Percentiles rank a stretch among this genome's conserved stretches.
phyloP scores from a whole-genome alignment of 352 stramenopile species.

The Ochromonadaceae sp. region DNA sequence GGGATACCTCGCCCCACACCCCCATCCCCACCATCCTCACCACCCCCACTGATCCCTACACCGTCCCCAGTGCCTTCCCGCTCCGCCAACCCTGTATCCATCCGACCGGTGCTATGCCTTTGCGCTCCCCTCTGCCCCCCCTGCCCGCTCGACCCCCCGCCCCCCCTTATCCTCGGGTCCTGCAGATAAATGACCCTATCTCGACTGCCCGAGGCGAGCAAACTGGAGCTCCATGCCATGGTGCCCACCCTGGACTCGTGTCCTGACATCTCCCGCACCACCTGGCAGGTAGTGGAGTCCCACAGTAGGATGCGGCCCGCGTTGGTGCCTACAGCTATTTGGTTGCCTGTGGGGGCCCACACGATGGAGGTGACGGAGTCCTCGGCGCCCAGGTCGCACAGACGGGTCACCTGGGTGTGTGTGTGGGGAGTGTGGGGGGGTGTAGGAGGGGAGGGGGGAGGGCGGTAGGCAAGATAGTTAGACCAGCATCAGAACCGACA shows the following conservation, averaged over 20 bases:
- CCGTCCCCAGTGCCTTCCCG: too few species aligned
- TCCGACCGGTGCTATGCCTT: too few species aligned
- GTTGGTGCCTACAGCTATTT: slow-evolving; percentile 58
- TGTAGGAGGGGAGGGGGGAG: too few species aligned
- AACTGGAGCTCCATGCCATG: slow-evolving; percentile 59
- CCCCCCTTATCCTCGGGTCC: slow-evolving; percentile 51
- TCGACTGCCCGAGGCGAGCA: slow-evolving; percentile 77
- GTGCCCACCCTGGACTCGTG: slow-evolving; percentile 78
- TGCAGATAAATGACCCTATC: slow-evolving; percentile 79
- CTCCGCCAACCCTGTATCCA: too few species aligned
- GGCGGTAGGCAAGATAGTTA: too few species aligned
- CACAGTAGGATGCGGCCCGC: slow-evolving; percentile 83
- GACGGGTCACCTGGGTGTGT: slow-evolving; percentile 56
- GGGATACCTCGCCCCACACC: too few species aligned
- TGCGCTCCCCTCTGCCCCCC: too few species aligned
- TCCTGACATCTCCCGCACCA: slow-evolving; percentile 66
- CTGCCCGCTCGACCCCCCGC: background rate
- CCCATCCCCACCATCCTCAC: too few species aligned
- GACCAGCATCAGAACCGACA: too few species aligned
- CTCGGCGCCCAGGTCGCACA: slow-evolving; percentile 62
- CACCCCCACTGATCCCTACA: too few species aligned
- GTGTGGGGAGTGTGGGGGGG: too few species aligned
- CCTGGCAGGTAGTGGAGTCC: slow-evolving; percentile 67
- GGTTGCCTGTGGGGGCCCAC: slow-evolving; percentile 58
- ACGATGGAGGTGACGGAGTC: slow-evolving; percentile 77